phyloP scores from a whole-genome alignment of 768 basidiomycete species.

The Mycena vulgaris region DNA sequence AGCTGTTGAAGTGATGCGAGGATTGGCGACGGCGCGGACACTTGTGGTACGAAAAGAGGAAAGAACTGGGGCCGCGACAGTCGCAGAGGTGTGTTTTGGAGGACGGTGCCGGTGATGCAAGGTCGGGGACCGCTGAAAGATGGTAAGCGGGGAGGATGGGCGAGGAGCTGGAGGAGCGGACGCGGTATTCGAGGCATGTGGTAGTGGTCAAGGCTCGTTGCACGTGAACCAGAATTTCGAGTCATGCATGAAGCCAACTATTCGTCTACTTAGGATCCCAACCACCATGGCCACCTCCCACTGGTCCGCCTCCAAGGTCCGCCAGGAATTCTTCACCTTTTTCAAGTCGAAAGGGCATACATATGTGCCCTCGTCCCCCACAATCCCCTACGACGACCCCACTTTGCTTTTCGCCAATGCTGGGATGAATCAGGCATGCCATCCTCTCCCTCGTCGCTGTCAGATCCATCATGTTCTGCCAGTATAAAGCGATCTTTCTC shows the following conservation, averaged over 20 bases:
- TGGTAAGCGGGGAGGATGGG: conserved; percentile 51
- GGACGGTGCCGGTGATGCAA: conserved; percentile 32
- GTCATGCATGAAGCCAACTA: conserved; percentile 28
- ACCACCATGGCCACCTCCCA: conserved; percentile 59
- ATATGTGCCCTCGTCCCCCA: conserved; percentile 91
- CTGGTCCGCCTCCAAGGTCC: conserved; percentile 89
- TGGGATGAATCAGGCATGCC: conserved; percentile 91
- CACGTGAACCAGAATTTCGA: conserved; percentile 40
- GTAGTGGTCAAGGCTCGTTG: conserved; percentile 12
- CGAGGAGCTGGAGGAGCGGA: conserved; percentile 53
- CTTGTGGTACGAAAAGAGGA: conserved; percentile 39
- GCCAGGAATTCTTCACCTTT: conserved; percentile 92
- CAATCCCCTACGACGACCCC: conserved; percentile 98
- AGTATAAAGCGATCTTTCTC: conserved; percentile 99
- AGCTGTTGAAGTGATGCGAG: conserved; percentile 64
- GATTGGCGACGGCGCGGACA: conserved; percentile 51
- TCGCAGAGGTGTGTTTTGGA: conserved; percentile 38
- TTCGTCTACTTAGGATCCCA: conserved; percentile 42
- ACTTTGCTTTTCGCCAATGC: conserved; percentile 98
- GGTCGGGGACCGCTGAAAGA: conserved; percentile 34
- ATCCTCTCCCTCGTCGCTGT: not conserved
- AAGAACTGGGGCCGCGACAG: conserved; percentile 43
- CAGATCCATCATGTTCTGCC: conserved; percentile 36
- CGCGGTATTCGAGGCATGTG: conserved; percentile 63
- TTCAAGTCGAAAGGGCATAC: conserved; percentile 87